Evolutionary conservation across 495 filamentous ascomycete species (phyloP).

Genomic region (Hyaloscypha hepaticicola): DNA sequence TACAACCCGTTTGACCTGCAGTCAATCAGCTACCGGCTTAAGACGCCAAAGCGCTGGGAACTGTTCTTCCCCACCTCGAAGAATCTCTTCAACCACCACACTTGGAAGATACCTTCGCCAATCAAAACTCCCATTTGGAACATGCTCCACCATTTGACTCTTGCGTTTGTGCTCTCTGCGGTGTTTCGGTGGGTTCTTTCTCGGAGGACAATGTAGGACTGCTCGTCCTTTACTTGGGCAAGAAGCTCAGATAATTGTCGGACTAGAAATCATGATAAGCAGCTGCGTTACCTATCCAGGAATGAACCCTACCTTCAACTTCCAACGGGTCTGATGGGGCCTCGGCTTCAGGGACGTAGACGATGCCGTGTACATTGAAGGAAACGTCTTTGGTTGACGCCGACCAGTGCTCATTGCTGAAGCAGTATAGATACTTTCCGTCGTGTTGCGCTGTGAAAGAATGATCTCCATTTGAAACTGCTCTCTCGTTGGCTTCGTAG

Average conservation of each 20-base stretch:
- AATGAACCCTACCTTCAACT: constrained; percentile 62
- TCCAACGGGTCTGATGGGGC: constrained; percentile 85
- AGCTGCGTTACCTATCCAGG: neutral
- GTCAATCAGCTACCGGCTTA: constrained; percentile 32
- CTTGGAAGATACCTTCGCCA: constrained; percentile 94
- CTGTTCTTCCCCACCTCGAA: constrained; percentile 73
- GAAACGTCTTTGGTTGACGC: constrained; percentile 93
- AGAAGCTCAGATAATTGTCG: constrained; percentile 82
- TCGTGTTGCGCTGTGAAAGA: constrained; percentile 83
- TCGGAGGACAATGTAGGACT: constrained; percentile 92
- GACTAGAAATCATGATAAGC: constrained; percentile 49
- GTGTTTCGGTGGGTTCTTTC: constrained; percentile 97
- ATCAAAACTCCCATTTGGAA: constrained; percentile 90
- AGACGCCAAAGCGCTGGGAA: constrained; percentile 26
- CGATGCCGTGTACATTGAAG: constrained; percentile 98
- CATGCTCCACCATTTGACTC: constrained; percentile 99
- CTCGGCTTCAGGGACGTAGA: constrained; percentile 91
- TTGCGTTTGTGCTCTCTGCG: constrained; percentile 93
- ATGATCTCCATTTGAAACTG: constrained; percentile 85
- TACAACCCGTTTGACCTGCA: constrained; percentile 37
- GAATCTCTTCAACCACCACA: constrained; percentile 98
- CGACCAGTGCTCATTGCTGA: constrained; percentile 96
- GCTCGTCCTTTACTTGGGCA: constrained; percentile 92
- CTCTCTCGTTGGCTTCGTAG: constrained; percentile 74
- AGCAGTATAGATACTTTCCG: constrained; percentile 94